These are phyloP conservation scores for Macrolepiota dolichaula DNA, from an alignment of 768 basidiomycete species.

Conservation along the genomic window DNA sequence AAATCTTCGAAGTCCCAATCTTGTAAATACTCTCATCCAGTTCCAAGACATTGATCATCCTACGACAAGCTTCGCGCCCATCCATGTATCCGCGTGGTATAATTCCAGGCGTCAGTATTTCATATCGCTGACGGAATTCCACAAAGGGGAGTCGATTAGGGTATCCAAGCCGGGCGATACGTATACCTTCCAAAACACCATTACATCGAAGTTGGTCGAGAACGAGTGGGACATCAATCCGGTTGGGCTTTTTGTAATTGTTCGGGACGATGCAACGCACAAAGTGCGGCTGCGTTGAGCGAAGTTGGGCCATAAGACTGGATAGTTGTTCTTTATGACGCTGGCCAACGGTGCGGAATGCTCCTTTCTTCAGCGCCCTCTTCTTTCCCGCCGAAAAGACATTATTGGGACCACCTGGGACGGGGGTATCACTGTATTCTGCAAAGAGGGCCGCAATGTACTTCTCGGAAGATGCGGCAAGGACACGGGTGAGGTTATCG, in stretches of 20 bases:
- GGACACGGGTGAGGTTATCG: constrained; percentile 88
- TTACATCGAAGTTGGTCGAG: constrained; percentile 97
- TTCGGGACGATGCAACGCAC: constrained; percentile 98
- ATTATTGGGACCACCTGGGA: constrained; percentile 31
- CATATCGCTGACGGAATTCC: constrained; percentile 96
- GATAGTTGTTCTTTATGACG: constrained; percentile 94
- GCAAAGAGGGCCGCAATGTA: constrained; percentile 83
- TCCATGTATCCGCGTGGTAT: constrained; percentile 98
- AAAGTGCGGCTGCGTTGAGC: constrained; percentile 96
- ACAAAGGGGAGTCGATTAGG: constrained; percentile 96
- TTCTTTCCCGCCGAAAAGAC: constrained; percentile 57
- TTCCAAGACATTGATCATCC: constrained; percentile 87
- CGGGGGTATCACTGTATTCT: constrained; percentile 61
- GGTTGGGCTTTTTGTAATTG: constrained; percentile 82
- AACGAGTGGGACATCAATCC: constrained; percentile 90
- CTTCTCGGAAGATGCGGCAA: constrained; percentile 77
- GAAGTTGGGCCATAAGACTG: constrained; percentile 87
- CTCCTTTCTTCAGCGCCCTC: constrained; percentile 86
- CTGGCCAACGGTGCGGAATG: constrained; percentile 94
- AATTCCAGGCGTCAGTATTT: constrained; percentile 90
- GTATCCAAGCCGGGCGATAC: constrained; percentile 95
- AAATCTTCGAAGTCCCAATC: constrained; percentile 96
- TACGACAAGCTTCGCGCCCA: constrained; percentile 87
- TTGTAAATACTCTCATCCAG: constrained; percentile 83
- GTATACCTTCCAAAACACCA: constrained; percentile 97